Base-by-base conservation (phyloP, 805 yeast species). In the Brettanomyces custersianus region DNA sequence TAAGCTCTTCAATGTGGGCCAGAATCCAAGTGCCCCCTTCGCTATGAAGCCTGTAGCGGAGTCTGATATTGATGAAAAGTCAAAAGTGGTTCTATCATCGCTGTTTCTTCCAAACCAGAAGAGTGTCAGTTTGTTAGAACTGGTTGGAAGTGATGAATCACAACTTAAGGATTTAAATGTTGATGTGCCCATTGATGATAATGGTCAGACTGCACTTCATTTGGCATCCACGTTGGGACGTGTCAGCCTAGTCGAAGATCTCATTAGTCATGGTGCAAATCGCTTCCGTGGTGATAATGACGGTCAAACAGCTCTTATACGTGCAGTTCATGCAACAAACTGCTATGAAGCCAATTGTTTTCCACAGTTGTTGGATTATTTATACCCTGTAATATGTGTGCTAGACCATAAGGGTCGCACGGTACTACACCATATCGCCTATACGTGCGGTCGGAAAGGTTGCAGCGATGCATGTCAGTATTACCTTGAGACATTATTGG, bases 211-310 rank as follows among this genome's bases (percentile, higher is more conserved):
- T 0, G 86, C 95, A 0, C 66, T 92, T 39, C 99, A 92, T 58
- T 84, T 97, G 94, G 94, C 96, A 4, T 78, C 96, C 12, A 84
- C 96, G 0, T 68, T 92, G 55, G 97, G 94, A 0, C 75, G 85
- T 39, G 59, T 79, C 2, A 63, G 75, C 3, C 66, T 88, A 35
- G 90, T 86, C 3, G 73, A 65, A 30, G 77, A 77, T 27, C 66
- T 85, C 12, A 80, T 92, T 21, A 62, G 70, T 27, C 65, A 70
- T 30, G 83, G 85, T 11, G 78, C 94, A 1, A 70, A 73, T 41
- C 68, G 90, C 27, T 68, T 75, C 7, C 61, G 87, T 27, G 73
- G 92, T 30, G 94, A 90, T 57, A 73, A 73, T 44, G 72, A 72
- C 26, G 97, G 97, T 13, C 96, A 92, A 56, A 80, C 95, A 0